A percentile compares a stretch with the other conserved stretches of the same genome.
These are phyloP conservation scores for Penicillium decumbens DNA, from an alignment of 2,329 filamentous ascomycete species.

Conservation along the genomic window DNA sequence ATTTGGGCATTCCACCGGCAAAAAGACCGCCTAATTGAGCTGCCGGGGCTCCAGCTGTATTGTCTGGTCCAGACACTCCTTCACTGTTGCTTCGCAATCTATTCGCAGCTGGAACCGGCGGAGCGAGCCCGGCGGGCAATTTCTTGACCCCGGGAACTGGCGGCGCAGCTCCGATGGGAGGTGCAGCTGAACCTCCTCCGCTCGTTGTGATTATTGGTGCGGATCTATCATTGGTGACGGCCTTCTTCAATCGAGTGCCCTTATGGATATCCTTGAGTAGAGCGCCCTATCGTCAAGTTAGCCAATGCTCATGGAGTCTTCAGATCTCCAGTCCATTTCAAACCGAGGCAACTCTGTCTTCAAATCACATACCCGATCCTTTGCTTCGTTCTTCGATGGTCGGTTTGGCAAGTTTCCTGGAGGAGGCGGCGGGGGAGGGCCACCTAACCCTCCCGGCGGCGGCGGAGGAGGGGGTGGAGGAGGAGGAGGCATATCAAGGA, in stretches of 20 bases:
- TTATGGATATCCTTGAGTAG: slow-evolving; percentile 84
- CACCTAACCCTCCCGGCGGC: slow-evolving; percentile 52
- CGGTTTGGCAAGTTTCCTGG: slow-evolving; percentile 50
- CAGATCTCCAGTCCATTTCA: background rate
- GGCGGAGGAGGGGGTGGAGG: slow-evolving; percentile 70
- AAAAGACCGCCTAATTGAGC: slow-evolving; percentile 84
- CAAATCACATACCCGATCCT: slow-evolving; percentile 57
- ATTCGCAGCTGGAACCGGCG: slow-evolving; percentile 50
- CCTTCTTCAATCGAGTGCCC: slow-evolving; percentile 73
- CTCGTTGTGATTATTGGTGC: slow-evolving; percentile 64
- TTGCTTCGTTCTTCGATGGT: slow-evolving; percentile 53
- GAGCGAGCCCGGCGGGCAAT: slow-evolving; percentile 25
- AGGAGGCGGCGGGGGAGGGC: slow-evolving; percentile 62
- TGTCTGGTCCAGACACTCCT: slow-evolving; percentile 38
- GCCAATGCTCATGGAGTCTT: background rate
- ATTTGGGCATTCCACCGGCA: slow-evolving; percentile 89
- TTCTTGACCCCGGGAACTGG: slow-evolving; percentile 60
- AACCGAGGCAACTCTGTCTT: background rate
- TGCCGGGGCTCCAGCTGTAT: slow-evolving; percentile 48
- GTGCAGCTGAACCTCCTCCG: slow-evolving; percentile 54
- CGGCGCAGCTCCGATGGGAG: slow-evolving; percentile 69
- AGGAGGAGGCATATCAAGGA: slow-evolving; percentile 45
- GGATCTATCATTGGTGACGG: slow-evolving; percentile 87
- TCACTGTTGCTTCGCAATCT: slow-evolving; percentile 83
- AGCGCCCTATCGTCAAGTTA: slow-evolving; percentile 59